Base-by-base conservation (phyloP, 345 rosid genomes). In the Linum tenue region DNA sequence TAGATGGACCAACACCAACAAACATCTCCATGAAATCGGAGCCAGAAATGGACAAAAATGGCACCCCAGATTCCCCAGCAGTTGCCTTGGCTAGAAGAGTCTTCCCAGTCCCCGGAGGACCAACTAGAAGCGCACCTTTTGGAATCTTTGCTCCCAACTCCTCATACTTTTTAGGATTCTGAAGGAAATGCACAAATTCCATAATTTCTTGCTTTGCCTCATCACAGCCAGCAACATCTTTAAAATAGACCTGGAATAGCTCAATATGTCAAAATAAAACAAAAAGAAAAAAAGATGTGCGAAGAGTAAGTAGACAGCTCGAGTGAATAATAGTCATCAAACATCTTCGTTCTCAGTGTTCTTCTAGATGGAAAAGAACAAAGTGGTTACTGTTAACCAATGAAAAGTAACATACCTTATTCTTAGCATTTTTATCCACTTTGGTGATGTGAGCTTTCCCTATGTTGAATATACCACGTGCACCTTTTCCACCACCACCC, bases 21-120 rank as follows among this genome's bases (percentile, higher is more conserved):
- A 94, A 94, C 97, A 94, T 87, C 84, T 94, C 99, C 92, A 88
- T 85, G 78, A 94, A 94, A 82, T 94, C 99, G 6, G 99, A 94
- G 63, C 99, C 99, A 7, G 96, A 86, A 43, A 90, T 94, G 2
- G 99, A 90, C 7, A 94, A 76, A 64, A 94, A 94, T 5, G 97
- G 99, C 57, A 94, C 99, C 40, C 75, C 96, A 0, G 97, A 94
- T 76, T 90, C 99, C 17, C 95, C 97, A 1, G 99, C 99, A 50
- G 99, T 90, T 58, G 97, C 99, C 87, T 94, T 94, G 14, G 96
- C 96, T 58, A 94, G 85, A 66, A 94, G 96, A 3, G 99, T 94
- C 85, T 94, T 94, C 51, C 99, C 99, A 4, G 99, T 90, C 48
- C 99, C 99, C 7, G 96, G 96, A 8, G 95, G 97, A 39, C 99